These are phyloP conservation scores for Plantago major DNA, from an alignment of 257 asterid genomes.

Conservation along the genomic window DNA sequence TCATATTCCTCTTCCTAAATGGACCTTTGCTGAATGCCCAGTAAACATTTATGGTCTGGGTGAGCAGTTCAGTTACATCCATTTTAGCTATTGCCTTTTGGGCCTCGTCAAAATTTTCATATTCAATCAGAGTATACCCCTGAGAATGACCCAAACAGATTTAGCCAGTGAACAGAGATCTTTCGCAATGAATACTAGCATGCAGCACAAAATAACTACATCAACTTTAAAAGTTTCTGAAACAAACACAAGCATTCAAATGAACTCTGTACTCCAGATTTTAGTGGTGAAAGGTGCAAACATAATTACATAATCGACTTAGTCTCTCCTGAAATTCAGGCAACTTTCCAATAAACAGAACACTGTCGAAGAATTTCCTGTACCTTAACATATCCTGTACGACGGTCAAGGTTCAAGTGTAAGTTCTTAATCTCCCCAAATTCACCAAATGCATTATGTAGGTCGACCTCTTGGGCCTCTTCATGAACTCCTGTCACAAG, in stretches of 20 bases:
- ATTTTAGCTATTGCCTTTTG: conserved; percentile 51
- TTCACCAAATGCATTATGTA: conserved; percentile 74
- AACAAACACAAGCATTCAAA: no score
- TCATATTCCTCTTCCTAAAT: conserved; percentile 72
- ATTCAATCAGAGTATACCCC: conserved; percentile 79
- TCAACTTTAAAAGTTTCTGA: neutral
- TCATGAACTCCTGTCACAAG: conserved; percentile 93
- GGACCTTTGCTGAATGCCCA: conserved; percentile 99
- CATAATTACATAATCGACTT: no score
- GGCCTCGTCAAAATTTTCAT: conserved; percentile 65
- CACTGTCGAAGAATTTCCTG: conserved; percentile 5
- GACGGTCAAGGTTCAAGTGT: conserved; percentile 95
- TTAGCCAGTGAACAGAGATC: neutral
- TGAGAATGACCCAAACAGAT: conserved; percentile 14
- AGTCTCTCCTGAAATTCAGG: no score
- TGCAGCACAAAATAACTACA: neutral
- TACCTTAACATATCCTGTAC: conserved; percentile 99
- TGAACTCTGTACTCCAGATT: no score
- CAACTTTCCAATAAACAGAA: neutral
- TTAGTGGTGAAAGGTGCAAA: no score
- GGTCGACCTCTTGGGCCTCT: conserved; percentile 94
- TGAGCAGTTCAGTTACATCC: conserved; percentile 55
- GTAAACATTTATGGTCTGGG: conserved; percentile 56
- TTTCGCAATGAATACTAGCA: neutral
- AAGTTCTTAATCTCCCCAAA: conserved; percentile 86